phyloP scores from a whole-genome alignment of 306 rosid species.

The Medicago ruthenica region DNA sequence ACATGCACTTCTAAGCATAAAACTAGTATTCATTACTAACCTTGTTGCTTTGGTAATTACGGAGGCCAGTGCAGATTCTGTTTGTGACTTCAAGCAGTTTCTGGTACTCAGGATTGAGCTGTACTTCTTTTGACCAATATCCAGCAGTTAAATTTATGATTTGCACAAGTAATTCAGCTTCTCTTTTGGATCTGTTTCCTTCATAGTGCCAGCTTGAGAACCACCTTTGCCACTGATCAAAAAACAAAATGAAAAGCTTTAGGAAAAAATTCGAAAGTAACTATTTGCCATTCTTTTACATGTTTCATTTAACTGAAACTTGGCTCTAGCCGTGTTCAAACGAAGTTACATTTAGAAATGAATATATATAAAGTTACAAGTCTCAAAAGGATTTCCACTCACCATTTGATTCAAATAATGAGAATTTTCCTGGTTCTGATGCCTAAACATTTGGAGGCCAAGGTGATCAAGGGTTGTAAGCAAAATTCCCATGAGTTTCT shows the following conservation, averaged over 20 bases:
- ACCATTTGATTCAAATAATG: conserved; percentile 60
- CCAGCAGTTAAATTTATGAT: conserved; percentile 65
- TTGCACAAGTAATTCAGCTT: conserved; percentile 67
- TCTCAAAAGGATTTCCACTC: conserved; percentile 45
- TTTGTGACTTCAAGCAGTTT: conserved; percentile 58
- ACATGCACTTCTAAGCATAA: not conserved
- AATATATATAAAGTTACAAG: conserved; percentile 7
- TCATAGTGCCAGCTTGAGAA: conserved; percentile 63
- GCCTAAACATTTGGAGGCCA: conserved; percentile 52
- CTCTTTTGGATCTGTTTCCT: conserved; percentile 52
- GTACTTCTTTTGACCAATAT: conserved; percentile 50
- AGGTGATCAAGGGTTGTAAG: conserved; percentile 60
- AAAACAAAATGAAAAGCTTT: not conserved
- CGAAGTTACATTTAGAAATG: not conserved
- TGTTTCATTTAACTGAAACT: conserved; percentile 1
- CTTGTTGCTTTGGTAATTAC: conserved; percentile 50
- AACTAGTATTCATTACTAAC: conserved; percentile 42
- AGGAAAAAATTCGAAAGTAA: not conserved
- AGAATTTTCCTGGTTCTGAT: conserved; percentile 57
- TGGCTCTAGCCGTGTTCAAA: not conserved
- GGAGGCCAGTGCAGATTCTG: conserved; percentile 58
- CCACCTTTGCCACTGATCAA: conserved; percentile 77
- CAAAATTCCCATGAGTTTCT: conserved; percentile 58
- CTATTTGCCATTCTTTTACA: conserved; percentile 1
- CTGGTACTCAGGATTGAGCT: conserved; percentile 50